These are phyloP conservation scores for Xylariaceae sp. DNA, from an alignment of 2,329 filamentous ascomycete genomes.

Conservation along the genomic window DNA sequence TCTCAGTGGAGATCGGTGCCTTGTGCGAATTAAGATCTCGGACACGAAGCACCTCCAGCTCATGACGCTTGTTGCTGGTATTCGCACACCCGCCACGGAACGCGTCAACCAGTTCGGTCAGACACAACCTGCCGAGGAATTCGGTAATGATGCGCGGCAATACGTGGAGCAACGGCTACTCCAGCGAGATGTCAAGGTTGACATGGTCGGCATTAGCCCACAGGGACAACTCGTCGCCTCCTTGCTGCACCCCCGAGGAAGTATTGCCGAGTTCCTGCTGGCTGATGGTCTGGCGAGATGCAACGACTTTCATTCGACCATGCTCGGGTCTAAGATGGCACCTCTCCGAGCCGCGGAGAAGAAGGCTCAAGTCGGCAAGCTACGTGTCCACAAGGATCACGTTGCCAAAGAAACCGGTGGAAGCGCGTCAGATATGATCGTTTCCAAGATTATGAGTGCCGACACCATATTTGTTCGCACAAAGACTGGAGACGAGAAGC, in stretches of 20 bases:
- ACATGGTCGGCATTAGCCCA: constrained; percentile 80
- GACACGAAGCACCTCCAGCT: constrained; percentile 85
- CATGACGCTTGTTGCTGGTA: constrained; percentile 82
- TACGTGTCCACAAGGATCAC: constrained; percentile 78
- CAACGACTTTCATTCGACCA: constrained; percentile 91
- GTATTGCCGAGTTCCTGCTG: constrained; percentile 87
- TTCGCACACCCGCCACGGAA: constrained; percentile 86
- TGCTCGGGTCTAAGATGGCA: constrained; percentile 87
- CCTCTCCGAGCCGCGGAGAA: constrained; percentile 81
- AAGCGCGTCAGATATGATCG: constrained; percentile 71
- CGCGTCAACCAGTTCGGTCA: constrained; percentile 73
- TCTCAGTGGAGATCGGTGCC: constrained; percentile 83
- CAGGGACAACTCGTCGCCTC: constrained; percentile 89
- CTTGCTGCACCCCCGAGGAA: constrained; percentile 83
- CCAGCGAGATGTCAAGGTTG: constrained; percentile 78
- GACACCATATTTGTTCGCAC: constrained; percentile 85
- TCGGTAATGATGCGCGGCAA: constrained; percentile 79
- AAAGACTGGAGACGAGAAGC: constrained; percentile 81
- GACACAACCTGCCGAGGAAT: constrained; percentile 81
- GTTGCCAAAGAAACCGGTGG: constrained; percentile 64
- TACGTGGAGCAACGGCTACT: constrained; percentile 85
- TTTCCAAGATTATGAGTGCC: constrained; percentile 80
- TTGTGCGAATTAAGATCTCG: constrained; percentile 74
- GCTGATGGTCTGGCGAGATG: constrained; percentile 87
- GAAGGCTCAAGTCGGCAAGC: constrained; percentile 69